These are phyloP conservation scores for Candida manassasensis DNA, from an alignment of 805 yeast genomes.

Conservation along the genomic window DNA sequence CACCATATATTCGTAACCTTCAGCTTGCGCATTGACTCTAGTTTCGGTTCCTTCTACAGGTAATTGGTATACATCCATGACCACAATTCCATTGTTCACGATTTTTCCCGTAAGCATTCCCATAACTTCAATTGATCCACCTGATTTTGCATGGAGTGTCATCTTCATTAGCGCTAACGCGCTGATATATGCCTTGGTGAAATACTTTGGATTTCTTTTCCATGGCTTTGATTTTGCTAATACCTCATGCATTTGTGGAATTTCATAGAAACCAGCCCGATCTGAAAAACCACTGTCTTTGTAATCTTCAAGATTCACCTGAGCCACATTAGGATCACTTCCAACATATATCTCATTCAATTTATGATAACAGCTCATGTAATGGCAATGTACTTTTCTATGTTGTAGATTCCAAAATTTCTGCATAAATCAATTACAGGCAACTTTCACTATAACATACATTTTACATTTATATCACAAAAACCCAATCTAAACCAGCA, in stretches of 20 bases:
- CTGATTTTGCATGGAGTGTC: constrained; percentile 73
- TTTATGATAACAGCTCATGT: constrained; percentile 4
- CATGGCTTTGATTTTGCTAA: constrained; percentile 40
- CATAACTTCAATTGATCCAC: constrained; percentile 90
- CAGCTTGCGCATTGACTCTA: constrained; percentile 88
- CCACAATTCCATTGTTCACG: constrained; percentile 49
- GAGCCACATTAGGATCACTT: neutral
- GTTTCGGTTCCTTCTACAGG: constrained; percentile 98
- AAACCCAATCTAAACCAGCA: no score
- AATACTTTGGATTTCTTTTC: constrained; percentile 55
- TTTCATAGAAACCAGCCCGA: constrained; percentile 2
- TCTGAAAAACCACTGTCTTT: neutral
- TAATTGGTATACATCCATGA: constrained; percentile 76
- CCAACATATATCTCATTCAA: constrained; percentile 1
- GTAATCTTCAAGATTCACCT: constrained; percentile 1
- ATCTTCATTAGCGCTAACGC: constrained; percentile 70
- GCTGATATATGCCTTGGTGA: constrained; percentile 59
- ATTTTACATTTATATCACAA: no score
- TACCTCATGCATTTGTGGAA: constrained; percentile 7
- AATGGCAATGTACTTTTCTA: no score
- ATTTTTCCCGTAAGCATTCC: constrained; percentile 88
- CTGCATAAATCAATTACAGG: no score
- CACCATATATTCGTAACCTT: constrained; percentile 94
- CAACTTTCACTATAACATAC: no score
- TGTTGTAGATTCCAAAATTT: no score